Conservation (phyloP, 202 grass and related monocot genomes). For the Hordeum pubiflorum region DNA sequence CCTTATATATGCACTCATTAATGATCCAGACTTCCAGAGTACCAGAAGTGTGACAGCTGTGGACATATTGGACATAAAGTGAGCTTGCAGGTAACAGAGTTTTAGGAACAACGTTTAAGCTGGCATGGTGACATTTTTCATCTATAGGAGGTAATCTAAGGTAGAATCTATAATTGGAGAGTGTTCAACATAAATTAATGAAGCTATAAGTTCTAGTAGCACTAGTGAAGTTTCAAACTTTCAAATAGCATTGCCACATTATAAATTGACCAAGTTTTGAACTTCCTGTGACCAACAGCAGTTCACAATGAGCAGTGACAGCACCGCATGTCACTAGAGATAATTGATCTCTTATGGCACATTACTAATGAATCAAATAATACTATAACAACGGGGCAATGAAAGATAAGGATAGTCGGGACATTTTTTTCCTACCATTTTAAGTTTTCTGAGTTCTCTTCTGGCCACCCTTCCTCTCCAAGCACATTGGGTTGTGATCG, state of each 20-base stretch:
- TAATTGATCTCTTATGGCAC: constrained; percentile 6
- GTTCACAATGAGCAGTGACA: neutral
- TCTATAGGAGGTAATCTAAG: neutral
- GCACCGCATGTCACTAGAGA: neutral
- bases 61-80: neutral
- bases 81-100: neutral
- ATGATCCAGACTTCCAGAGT: neutral
- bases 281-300: constrained; percentile 14
- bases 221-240: neutral
- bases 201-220: neutral
- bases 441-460: constrained; percentile 84
- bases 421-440: constrained; percentile 61
- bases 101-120: neutral
- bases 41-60: neutral
- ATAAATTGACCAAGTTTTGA: neutral
- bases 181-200: neutral
- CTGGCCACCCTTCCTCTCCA: constrained; percentile 89
- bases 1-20: neutral
- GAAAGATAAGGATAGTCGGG: constrained; percentile 9
- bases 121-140: neutral
- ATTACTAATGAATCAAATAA: neutral
- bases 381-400: neutral
- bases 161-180: neutral
- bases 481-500: constrained; percentile 69
- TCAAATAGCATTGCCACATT: neutral